Evolutionary conservation across 176 grass and related monocot genomes (phyloP).

Genomic region (Juncus inflexus): DNA sequence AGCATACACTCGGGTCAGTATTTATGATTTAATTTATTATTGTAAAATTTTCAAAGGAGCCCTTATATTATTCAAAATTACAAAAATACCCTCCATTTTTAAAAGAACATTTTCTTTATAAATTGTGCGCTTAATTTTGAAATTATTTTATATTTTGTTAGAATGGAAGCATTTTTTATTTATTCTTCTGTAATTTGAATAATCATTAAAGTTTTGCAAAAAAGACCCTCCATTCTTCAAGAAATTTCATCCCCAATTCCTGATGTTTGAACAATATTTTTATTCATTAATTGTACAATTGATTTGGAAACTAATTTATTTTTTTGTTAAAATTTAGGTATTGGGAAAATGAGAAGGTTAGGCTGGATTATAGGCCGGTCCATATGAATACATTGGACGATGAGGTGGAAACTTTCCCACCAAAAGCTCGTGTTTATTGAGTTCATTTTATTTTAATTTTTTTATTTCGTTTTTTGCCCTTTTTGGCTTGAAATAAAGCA

Average conservation of each 20-base stretch:
- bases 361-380: constrained; percentile 68
- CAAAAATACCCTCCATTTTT: too few species aligned
- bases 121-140: too few species aligned
- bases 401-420: constrained; percentile 74
- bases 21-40: too few species aligned
- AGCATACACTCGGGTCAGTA: constrained; percentile 72
- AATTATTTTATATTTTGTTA: too few species aligned
- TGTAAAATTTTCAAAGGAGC: too few species aligned
- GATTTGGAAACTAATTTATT: background rate
- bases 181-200: too few species aligned
- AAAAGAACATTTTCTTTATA: too few species aligned
- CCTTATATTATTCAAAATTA: too few species aligned
- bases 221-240: background rate
- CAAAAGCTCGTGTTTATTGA: constrained; percentile 80
- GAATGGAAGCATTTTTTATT: too few species aligned
- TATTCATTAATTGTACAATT: background rate
- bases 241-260: background rate
- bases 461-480: background rate
- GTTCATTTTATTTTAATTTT: constrained; percentile 2
- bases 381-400: constrained; percentile 84
- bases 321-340: constrained; percentile 38
- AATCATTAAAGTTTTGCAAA: too few species aligned
- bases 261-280: background rate
- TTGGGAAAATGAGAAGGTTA: constrained; percentile 81
- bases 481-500: constrained; percentile 20